These are phyloP conservation scores for Termitomyces eurrhizus DNA, from an alignment of 768 basidiomycete species.

Conservation along the genomic window DNA sequence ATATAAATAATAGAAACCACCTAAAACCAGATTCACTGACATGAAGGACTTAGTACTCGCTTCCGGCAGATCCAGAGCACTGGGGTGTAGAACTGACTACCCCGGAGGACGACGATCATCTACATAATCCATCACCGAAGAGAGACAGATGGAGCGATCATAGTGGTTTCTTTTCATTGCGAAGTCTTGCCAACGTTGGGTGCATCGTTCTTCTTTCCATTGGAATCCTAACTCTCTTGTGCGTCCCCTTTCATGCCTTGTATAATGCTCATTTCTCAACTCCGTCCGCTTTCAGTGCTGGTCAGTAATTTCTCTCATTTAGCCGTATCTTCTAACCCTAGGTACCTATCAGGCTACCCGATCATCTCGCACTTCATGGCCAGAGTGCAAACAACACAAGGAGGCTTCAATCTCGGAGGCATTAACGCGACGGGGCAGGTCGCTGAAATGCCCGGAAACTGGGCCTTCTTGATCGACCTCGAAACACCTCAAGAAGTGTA, in stretches of 20 bases:
- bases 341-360: conserved; percentile 37
- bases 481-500: conserved; percentile 64
- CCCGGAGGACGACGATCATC: conserved; percentile 58
- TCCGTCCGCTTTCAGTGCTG: conserved; percentile 28
- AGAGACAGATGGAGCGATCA: conserved; percentile 50
- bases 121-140: conserved; percentile 61
- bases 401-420: conserved; percentile 73
- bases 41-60: conserved; percentile 28
- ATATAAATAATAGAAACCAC: background rate
- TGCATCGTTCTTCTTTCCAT: conserved; percentile 56
- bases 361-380: conserved; percentile 41
- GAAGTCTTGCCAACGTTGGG: conserved; percentile 66
- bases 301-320: conserved; percentile 19
- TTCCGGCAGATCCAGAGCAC: conserved; percentile 43
- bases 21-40: background rate
- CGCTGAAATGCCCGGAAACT: conserved; percentile 53
- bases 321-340: conserved; percentile 3
- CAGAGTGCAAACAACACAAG: conserved; percentile 38
- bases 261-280: background rate
- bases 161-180: conserved; percentile 54
- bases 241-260: conserved; percentile 22
- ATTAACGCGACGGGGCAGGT: conserved; percentile 74
- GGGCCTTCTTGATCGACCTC: conserved; percentile 67
- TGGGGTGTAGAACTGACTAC: conserved; percentile 39
- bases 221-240: conserved; percentile 54